These are phyloP conservation scores for Ceratobasidium theobromae DNA, from an alignment of 1,284 basidiomycete species.

Conservation along the genomic window DNA sequence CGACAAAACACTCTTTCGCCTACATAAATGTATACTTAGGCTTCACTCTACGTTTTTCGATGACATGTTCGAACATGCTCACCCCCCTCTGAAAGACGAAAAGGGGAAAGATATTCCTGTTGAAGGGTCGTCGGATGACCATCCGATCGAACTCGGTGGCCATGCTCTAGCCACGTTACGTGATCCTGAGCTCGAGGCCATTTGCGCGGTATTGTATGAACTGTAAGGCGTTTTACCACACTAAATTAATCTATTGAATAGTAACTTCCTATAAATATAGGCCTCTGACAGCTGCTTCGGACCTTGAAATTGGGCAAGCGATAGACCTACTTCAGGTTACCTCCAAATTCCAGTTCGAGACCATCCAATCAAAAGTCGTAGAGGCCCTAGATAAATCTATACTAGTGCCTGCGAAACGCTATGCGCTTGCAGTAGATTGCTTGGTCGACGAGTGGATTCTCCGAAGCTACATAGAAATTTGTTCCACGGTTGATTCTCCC, in stretches of 20 bases:
- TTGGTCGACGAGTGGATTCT: constrained; percentile 21
- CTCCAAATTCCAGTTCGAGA: constrained; percentile 22
- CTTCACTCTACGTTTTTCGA: constrained; percentile 22
- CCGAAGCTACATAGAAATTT: constrained; percentile 21
- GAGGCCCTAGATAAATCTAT: neutral
- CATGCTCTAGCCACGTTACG: neutral
- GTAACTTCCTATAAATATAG: too few species aligned
- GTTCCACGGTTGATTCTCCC: neutral
- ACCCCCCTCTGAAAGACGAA: constrained; percentile 2
- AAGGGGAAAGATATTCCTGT: constrained; percentile 2
- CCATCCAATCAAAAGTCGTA: neutral
- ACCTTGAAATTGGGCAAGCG: constrained; percentile 8
- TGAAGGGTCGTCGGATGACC: constrained; percentile 31
- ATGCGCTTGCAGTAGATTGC: constrained; percentile 16
- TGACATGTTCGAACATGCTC: constrained; percentile 20
- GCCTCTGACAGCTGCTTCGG: constrained; percentile 4
- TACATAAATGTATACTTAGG: constrained; percentile 26
- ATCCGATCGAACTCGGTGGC: constrained; percentile 17
- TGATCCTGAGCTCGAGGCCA: constrained; percentile 3
- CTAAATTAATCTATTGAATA: neutral
- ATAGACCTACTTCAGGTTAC: neutral
- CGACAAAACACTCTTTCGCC: constrained; percentile 17
- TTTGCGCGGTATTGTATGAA: constrained; percentile 11
- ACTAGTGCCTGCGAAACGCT: neutral
- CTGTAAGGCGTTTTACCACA: neutral